phyloP scores from a whole-genome alignment of 257 asterid species.

The Craterostigma plantagineum region DNA sequence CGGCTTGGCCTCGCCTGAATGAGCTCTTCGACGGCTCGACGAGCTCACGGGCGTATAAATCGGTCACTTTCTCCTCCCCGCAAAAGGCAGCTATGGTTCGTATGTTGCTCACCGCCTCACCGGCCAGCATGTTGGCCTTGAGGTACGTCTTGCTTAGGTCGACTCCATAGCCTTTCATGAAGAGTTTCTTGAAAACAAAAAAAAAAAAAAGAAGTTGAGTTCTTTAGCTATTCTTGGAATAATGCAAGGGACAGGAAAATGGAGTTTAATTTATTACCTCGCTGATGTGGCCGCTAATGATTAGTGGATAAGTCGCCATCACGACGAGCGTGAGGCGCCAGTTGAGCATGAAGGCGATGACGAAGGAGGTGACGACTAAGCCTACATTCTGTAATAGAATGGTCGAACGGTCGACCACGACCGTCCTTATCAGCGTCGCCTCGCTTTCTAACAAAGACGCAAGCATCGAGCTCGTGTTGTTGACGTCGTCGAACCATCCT shows the following conservation, averaged over 20 bases:
- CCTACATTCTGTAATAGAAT: conserved; percentile 83
- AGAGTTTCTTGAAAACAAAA: conserved; percentile 37
- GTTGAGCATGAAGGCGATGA: conserved; percentile 84
- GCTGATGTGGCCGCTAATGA: conserved; percentile 88
- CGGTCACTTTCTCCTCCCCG: conserved; percentile 71
- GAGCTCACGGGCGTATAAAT: conserved; percentile 56
- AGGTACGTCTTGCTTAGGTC: conserved; percentile 89
- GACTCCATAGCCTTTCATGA: conserved; percentile 86
- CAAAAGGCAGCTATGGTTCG: conserved; percentile 93
- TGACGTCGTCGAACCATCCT: conserved; percentile 78
- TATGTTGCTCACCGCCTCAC: conserved; percentile 96
- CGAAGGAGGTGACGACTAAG: conserved; percentile 55
- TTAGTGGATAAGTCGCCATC: conserved; percentile 72
- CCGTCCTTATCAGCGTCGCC: conserved; percentile 62
- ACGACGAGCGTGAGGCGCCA: conserved; percentile 95
- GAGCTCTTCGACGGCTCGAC: conserved; percentile 64
- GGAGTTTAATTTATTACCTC: conserved; percentile 58
- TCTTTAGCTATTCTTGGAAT: too few relatives aligned
- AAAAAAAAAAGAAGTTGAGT: too few relatives aligned
- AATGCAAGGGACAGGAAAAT: too few relatives aligned
- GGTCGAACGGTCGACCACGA: conserved; percentile 84
- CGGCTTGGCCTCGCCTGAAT: conserved; percentile 77
- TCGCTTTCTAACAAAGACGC: conserved; percentile 77
- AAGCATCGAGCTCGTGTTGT: conserved; percentile 70
- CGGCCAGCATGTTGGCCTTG: conserved; percentile 95